Evolutionary conservation across 768 basidiomycete genomes (phyloP).

Genomic region (Cystoderma amianthinum): DNA sequence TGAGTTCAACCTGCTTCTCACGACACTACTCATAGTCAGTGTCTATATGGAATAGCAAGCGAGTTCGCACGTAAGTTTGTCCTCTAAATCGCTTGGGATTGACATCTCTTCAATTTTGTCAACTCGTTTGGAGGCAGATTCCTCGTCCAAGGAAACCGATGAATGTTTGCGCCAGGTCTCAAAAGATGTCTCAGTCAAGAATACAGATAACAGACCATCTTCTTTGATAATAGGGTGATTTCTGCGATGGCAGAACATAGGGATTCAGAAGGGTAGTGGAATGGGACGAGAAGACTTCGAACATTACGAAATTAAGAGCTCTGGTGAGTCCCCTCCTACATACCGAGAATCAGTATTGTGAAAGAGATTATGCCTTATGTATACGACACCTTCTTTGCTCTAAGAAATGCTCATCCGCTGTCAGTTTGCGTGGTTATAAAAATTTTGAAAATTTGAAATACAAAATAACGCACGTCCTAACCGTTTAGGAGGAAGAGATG

Average conservation of each 20-base stretch:
- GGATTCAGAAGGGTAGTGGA: background rate
- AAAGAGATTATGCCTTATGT: background rate
- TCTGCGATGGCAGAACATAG: conserved; percentile 21
- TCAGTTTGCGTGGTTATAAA: too few species aligned
- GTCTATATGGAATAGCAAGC: conserved; percentile 2
- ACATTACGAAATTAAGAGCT: conserved; percentile 77
- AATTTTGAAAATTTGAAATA: conserved; percentile 6
- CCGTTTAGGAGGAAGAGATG: conserved; percentile 85
- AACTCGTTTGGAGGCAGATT: conserved; percentile 71
- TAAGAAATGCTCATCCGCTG: conserved; percentile 85
- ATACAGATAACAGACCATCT: conserved; percentile 75
- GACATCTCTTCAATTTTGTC: conserved; percentile 85
- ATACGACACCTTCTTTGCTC: conserved; percentile 72
- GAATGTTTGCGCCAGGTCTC: conserved; percentile 84
- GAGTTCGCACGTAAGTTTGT: conserved; percentile 66
- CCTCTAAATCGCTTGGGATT: conserved; percentile 88
- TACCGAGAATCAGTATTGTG: background rate
- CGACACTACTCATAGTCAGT: conserved; percentile 35
- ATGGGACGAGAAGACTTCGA: conserved; percentile 14
- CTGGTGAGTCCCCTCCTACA: conserved; percentile 72
- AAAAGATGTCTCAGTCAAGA: conserved; percentile 78
- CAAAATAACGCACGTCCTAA: conserved; percentile 63
- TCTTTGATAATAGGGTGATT: conserved; percentile 92
- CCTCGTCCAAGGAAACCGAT: conserved; percentile 77
- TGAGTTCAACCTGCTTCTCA: conserved; percentile 68